Conservation (phyloP, 371 early-diverging fungal species). For the Mucor lusitanicus region DNA sequence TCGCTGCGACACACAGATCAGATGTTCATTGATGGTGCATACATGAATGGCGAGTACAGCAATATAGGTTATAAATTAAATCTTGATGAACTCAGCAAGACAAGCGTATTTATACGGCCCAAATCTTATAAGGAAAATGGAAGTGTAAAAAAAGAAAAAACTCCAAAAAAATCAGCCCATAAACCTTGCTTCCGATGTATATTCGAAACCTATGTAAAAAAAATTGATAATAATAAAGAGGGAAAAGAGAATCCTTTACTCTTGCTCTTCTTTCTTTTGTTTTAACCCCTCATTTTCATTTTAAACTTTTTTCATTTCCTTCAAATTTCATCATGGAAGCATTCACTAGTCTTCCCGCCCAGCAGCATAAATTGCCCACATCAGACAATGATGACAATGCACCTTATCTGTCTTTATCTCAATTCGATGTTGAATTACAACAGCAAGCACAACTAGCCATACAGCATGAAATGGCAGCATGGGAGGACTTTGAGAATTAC, state of each 20-base stretch:
- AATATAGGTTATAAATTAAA: background rate
- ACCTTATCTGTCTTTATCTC: slow-evolving; percentile 28
- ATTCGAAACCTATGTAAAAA: background rate
- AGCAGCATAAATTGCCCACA: background rate
- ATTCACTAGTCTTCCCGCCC: slow-evolving; percentile 1
- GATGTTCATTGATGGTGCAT: background rate
- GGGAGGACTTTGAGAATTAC: slow-evolving; percentile 45
- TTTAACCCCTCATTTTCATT: background rate
- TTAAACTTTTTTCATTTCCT: background rate
- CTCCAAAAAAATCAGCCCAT: slow-evolving; percentile 15
- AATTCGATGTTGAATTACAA: slow-evolving; percentile 42
- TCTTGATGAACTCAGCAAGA: background rate
- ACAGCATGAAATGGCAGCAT: slow-evolving; percentile 31
- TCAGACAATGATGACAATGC: background rate
- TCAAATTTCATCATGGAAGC: slow-evolving; percentile 1
- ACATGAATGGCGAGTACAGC: background rate
- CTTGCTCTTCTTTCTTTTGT: background rate
- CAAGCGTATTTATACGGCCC: background rate
- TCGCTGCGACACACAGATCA: background rate
- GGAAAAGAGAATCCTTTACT: background rate
- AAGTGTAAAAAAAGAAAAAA: background rate
- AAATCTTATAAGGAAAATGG: background rate
- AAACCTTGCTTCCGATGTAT: slow-evolving; percentile 7
- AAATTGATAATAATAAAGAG: background rate
- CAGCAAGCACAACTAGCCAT: slow-evolving; percentile 45